phyloP scores from a whole-genome alignment of 108 stramenopile genomes.

The Conticribra guillardii region DNA sequence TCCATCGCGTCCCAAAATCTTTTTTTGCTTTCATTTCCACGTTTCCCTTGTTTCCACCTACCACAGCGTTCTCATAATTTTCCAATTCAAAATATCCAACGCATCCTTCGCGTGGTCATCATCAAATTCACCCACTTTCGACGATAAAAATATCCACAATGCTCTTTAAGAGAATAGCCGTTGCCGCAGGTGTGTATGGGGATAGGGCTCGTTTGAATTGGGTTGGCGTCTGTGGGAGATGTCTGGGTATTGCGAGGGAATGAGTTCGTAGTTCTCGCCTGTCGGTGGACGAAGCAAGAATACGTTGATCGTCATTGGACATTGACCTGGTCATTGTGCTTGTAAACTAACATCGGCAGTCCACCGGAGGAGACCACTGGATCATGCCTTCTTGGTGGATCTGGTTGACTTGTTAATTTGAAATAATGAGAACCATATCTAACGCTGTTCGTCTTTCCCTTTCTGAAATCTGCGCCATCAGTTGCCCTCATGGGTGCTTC shows the following conservation, averaged over 20 bases:
- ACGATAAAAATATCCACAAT: conserved; percentile 39
- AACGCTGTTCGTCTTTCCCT: not conserved
- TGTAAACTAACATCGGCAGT: no score
- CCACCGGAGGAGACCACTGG: no score
- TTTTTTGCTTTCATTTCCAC: no score
- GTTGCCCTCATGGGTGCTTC: conserved; percentile 60
- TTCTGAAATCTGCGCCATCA: conserved; percentile 6
- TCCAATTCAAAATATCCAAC: no score
- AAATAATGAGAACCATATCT: not conserved
- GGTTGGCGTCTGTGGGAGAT: no score
- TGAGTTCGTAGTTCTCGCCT: not conserved
- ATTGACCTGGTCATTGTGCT: no score
- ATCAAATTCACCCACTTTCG: no score
- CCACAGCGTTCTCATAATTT: no score
- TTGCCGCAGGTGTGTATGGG: conserved; percentile 62
- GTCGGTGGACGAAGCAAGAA: not conserved
- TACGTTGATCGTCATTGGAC: no score
- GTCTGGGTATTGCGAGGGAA: not conserved
- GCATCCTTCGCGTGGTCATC: no score
- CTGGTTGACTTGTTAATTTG: not conserved
- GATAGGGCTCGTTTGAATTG: not conserved
- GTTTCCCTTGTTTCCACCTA: no score
- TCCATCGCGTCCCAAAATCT: no score
- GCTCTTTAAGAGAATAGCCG: conserved; percentile 66
- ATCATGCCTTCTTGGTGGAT: not conserved